Percentiles rank a stretch among this genome's conserved stretches.
Conservation (phyloP, 179 eudicot species). For the Amaranthus tricolor region DNA sequence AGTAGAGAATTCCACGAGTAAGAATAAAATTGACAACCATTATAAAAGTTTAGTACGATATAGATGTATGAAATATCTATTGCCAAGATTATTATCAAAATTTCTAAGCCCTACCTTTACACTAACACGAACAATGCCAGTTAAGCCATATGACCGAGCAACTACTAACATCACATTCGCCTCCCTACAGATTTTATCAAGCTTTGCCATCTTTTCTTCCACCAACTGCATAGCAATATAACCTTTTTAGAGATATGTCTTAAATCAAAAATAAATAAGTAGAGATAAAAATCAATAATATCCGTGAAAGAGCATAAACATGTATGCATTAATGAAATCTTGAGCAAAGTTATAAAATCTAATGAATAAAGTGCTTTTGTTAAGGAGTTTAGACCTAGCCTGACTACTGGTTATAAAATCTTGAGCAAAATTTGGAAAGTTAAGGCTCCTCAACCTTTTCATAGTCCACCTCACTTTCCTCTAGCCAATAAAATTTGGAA, state of each 20-base stretch:
- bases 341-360: no score
- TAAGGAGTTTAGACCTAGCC: no score
- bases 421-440: no score
- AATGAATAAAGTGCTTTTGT: no score
- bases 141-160: constrained; percentile 95
- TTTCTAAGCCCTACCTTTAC: constrained; percentile 55
- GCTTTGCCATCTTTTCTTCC: constrained; percentile 81
- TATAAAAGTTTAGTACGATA: no score
- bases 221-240: constrained; percentile 48
- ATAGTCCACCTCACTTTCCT: no score
- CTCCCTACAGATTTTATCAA: constrained; percentile 82
- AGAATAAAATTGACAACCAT: constrained; percentile 2
- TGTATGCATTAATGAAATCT: no score
- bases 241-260: background rate
- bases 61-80: constrained; percentile 12
- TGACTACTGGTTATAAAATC: no score
- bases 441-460: no score
- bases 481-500: no score
- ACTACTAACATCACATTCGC: constrained; percentile 70
- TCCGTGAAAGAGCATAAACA: no score
- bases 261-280: background rate
- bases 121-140: constrained; percentile 89
- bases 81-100: background rate
- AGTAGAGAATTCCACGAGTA: background rate
- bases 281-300: background rate